phyloP scores from a whole-genome alignment of 352 stramenopile genomes.

The Pythium utonaiense region DNA sequence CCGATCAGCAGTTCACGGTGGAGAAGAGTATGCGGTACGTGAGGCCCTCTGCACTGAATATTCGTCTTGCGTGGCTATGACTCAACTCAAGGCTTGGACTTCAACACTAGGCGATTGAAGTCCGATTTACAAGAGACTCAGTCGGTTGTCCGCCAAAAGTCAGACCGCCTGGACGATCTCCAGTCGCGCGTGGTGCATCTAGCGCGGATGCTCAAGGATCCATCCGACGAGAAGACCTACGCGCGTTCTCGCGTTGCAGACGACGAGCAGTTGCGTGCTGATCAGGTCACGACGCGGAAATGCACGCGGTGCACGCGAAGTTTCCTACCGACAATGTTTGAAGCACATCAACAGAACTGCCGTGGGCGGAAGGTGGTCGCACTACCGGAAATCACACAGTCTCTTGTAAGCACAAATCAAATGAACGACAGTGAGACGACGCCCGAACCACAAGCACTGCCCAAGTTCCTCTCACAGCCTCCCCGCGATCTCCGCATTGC shows the following conservation, averaged over 20 bases:
- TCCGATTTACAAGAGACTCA: slow-evolving; percentile 38
- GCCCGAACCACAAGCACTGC: not conserved
- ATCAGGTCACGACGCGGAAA: slow-evolving; percentile 21
- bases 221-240: slow-evolving; percentile 36
- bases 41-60: not conserved
- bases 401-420: not conserved
- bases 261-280: slow-evolving; percentile 36
- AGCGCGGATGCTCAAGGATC: slow-evolving; percentile 36
- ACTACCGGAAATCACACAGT: slow-evolving; percentile 4
- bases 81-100: not conserved
- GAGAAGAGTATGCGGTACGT: slow-evolving; percentile 46
- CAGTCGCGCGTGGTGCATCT: slow-evolving; percentile 44
- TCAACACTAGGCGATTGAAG: slow-evolving; percentile 30
- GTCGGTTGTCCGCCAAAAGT: slow-evolving; percentile 42
- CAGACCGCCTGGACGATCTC: slow-evolving; percentile 41
- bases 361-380: slow-evolving; percentile 5
- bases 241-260: slow-evolving; percentile 37
- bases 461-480: slow-evolving; percentile 59
- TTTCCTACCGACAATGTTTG: slow-evolving; percentile 33
- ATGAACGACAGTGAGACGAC: not conserved
- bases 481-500: slow-evolving; percentile 50
- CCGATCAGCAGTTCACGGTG: slow-evolving; percentile 52
- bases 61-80: not conserved
- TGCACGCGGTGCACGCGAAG: slow-evolving; percentile 33
- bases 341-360: slow-evolving; percentile 32